Evolutionary conservation across 441 rosid species (phyloP).

Genomic region (Erodium trifolium): DNA sequence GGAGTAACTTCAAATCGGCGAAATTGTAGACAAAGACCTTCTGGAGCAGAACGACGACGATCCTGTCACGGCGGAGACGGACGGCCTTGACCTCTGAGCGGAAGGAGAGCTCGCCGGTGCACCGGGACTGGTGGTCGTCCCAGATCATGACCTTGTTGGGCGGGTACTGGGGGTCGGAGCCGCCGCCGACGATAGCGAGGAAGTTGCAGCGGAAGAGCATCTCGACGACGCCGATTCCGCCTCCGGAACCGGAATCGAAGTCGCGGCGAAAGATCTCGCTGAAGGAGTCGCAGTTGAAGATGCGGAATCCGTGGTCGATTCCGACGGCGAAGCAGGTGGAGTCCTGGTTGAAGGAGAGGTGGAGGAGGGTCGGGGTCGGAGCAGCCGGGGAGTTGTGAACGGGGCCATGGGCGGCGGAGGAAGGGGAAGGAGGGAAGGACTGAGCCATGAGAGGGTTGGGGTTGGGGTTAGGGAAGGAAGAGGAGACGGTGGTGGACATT

Average conservation of each 20-base stretch:
- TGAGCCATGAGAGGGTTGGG: too few species aligned
- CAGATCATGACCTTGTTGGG: constrained; percentile 77
- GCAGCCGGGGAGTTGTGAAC: too few species aligned
- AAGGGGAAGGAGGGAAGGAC: background rate
- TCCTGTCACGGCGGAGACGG: constrained; percentile 59
- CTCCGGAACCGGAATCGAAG: constrained; percentile 29
- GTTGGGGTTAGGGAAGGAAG: too few species aligned
- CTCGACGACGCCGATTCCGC: constrained; percentile 79
- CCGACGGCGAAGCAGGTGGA: constrained; percentile 75
- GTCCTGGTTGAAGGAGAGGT: constrained; percentile 75
- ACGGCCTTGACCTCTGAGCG: constrained; percentile 72
- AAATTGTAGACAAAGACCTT: constrained; percentile 73
- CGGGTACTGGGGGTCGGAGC: constrained; percentile 64
- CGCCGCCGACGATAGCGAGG: constrained; percentile 73
- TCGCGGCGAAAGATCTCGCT: constrained; percentile 69
- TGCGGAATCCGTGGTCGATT: constrained; percentile 62
- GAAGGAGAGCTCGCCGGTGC: constrained; percentile 74
- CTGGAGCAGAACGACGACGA: constrained; percentile 81
- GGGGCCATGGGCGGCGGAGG: background rate
- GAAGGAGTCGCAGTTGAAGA: constrained; percentile 74
- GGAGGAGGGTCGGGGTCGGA: background rate
- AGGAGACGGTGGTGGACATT: too few species aligned
- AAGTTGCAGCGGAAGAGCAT: constrained; percentile 87
- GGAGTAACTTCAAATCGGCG: constrained; percentile 65
- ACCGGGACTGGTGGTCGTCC: constrained; percentile 82